phyloP scores from a whole-genome alignment of 768 basidiomycete genomes.

The Mycena kentingensis region DNA sequence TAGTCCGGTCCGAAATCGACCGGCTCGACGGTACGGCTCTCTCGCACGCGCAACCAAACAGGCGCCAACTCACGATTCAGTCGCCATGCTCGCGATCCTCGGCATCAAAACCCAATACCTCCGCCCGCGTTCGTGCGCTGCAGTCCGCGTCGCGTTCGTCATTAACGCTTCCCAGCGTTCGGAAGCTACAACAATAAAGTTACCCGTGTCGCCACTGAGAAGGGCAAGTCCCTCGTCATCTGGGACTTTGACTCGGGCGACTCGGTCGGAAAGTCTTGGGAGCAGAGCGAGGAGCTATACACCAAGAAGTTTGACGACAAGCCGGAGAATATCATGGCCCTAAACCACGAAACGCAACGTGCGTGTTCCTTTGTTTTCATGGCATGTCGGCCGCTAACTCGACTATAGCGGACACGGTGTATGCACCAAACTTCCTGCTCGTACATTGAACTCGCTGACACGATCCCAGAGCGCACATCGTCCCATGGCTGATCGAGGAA shows the following conservation, averaged over 20 bases:
- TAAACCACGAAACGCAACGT: slow-evolving; percentile 48
- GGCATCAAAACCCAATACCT: slow-evolving; percentile 28
- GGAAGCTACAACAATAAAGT: slow-evolving; percentile 22
- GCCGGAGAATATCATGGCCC: slow-evolving; percentile 39
- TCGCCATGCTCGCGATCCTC: slow-evolving; percentile 27
- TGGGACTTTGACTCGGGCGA: slow-evolving; percentile 38
- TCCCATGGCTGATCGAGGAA: background rate
- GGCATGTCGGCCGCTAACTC: background rate
- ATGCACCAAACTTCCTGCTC: background rate
- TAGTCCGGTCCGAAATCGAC: slow-evolving; percentile 10
- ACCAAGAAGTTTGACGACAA: slow-evolving; percentile 29
- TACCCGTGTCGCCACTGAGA: slow-evolving; percentile 9
- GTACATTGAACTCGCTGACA: background rate
- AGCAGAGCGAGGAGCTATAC: slow-evolving; percentile 36
- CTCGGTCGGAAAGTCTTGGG: slow-evolving; percentile 37
- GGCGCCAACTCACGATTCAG: slow-evolving; percentile 2
- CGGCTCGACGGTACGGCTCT: background rate
- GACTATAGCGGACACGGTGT: background rate
- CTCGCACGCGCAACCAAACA: too few relatives aligned
- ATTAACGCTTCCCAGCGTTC: slow-evolving; percentile 9
- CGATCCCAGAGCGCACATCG: background rate
- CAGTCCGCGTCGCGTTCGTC: background rate
- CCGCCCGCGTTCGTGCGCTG: slow-evolving; percentile 27
- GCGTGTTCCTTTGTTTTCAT: background rate
- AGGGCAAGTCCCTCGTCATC: slow-evolving; percentile 14